phyloP scores from a whole-genome alignment of 306 rosid genomes.

The Pterocarpus macrocarpus region DNA sequence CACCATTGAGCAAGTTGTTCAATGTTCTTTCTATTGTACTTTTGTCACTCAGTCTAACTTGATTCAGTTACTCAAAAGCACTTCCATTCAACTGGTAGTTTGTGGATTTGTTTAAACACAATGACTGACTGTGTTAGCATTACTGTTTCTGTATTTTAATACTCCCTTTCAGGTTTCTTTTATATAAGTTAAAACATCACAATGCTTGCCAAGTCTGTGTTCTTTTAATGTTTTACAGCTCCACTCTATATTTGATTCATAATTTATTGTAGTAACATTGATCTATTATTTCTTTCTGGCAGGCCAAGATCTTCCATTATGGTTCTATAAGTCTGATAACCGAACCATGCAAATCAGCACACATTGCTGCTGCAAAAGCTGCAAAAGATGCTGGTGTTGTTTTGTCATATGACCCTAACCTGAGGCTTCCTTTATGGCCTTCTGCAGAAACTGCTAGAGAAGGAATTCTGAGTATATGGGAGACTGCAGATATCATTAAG shows the following conservation, averaged over 20 bases:
- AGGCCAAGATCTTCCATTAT: constrained; percentile 93
- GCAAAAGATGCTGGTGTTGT: constrained; percentile 91
- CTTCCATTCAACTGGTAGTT: background rate
- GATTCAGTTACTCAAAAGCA: constrained; percentile 12
- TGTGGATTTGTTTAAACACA: constrained; percentile 24
- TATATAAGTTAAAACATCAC: constrained; percentile 20
- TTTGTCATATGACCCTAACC: constrained; percentile 92
- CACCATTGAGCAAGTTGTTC: constrained; percentile 25
- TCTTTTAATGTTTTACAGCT: constrained; percentile 29
- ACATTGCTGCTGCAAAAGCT: constrained; percentile 89
- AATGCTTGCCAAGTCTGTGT: constrained; percentile 19
- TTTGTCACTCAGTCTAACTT: constrained; percentile 26
- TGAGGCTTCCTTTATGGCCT: constrained; percentile 98
- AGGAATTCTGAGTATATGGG: constrained; percentile 96
- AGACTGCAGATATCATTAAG: constrained; percentile 91
- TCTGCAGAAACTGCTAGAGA: constrained; percentile 91
- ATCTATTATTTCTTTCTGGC: constrained; percentile 49
- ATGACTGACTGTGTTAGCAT: constrained; percentile 5
- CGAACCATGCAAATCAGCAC: constrained; percentile 96
- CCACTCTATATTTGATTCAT: constrained; percentile 23
- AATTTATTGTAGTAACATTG: constrained; percentile 30
- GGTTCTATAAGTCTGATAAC: constrained; percentile 97
- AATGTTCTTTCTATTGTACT: constrained; percentile 21
- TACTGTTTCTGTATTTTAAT: constrained; percentile 13
- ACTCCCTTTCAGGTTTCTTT: constrained; percentile 32